Conservation (phyloP, 768 basidiomycete species). For the Mycena polygramma region DNA sequence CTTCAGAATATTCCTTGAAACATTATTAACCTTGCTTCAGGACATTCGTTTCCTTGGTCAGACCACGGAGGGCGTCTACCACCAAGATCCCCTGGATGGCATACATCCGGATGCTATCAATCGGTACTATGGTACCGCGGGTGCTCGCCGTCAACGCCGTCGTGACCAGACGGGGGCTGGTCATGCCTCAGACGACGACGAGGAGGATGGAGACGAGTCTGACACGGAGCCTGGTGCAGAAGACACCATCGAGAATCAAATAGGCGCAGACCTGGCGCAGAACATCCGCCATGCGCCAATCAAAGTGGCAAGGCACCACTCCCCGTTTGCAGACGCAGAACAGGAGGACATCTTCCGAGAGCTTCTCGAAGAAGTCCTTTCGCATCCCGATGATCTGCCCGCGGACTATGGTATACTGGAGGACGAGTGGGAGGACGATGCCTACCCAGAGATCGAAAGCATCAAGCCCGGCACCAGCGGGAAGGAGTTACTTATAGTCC, state of each 20-base stretch:
- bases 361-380: not conserved
- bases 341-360: not conserved
- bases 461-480: conserved; percentile 11
- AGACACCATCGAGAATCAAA: conserved; percentile 10
- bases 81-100: conserved; percentile 5
- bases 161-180: conserved; percentile 9
- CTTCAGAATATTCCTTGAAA: not conserved
- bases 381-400: not conserved
- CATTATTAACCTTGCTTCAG: not conserved
- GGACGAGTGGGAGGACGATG: conserved; percentile 15
- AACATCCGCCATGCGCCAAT: conserved; percentile 21
- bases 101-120: conserved; percentile 17
- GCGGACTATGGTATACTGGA: conserved; percentile 12
- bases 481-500: conserved; percentile 5
- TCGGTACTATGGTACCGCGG: conserved; percentile 12
- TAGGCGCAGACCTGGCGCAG: not conserved
- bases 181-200: not conserved
- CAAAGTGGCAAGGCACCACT: conserved; percentile 8
- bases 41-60: conserved; percentile 21
- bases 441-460: conserved; percentile 12
- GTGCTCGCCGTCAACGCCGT: not conserved
- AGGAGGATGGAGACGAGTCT: not conserved
- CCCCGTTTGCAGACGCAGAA: not conserved
- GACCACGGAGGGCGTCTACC: not conserved
- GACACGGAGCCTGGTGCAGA: not conserved